Evolutionary conservation across 768 basidiomycete genomes (phyloP).

Genomic region (Russula earlei): DNA sequence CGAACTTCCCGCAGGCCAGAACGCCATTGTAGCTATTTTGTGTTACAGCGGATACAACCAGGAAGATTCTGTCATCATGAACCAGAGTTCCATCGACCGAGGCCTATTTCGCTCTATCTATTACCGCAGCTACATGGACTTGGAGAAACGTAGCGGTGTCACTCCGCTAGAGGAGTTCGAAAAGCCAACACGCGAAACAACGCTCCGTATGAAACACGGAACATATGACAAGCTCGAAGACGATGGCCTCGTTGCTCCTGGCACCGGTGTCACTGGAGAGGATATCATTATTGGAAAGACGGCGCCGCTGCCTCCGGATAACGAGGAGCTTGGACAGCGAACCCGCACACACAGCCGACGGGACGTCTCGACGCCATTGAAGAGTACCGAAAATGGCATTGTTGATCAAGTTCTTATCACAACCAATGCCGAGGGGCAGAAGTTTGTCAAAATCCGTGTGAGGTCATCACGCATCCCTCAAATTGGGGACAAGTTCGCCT

Average conservation of each 20-base stretch:
- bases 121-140: slow-evolving; percentile 96
- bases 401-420: slow-evolving; percentile 97
- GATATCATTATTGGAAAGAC: slow-evolving; percentile 99
- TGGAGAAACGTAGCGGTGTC: slow-evolving; percentile 93
- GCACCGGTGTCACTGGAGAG: slow-evolving; percentile 89
- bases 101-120: slow-evolving; percentile 98
- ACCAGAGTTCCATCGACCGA: slow-evolving; percentile 96
- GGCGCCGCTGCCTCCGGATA: slow-evolving; percentile 91
- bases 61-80: slow-evolving; percentile 99
- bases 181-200: slow-evolving; percentile 88
- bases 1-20: slow-evolving; percentile 97
- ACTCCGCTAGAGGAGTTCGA: slow-evolving; percentile 93
- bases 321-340: slow-evolving; percentile 93
- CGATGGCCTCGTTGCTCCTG: slow-evolving; percentile 92
- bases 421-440: slow-evolving; percentile 91
- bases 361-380: slow-evolving; percentile 95
- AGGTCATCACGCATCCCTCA: slow-evolving; percentile 95
- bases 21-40: slow-evolving; percentile 95
- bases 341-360: slow-evolving; percentile 89
- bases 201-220: slow-evolving; percentile 94
- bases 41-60: slow-evolving; percentile 99
- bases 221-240: slow-evolving; percentile 98
- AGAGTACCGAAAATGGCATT: slow-evolving; percentile 96
- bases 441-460: slow-evolving; percentile 97
- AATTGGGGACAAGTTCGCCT: slow-evolving; percentile 98